phyloP scores from a whole-genome alignment of 177 flowering plant species.

The Tripterygium wilfordii region DNA sequence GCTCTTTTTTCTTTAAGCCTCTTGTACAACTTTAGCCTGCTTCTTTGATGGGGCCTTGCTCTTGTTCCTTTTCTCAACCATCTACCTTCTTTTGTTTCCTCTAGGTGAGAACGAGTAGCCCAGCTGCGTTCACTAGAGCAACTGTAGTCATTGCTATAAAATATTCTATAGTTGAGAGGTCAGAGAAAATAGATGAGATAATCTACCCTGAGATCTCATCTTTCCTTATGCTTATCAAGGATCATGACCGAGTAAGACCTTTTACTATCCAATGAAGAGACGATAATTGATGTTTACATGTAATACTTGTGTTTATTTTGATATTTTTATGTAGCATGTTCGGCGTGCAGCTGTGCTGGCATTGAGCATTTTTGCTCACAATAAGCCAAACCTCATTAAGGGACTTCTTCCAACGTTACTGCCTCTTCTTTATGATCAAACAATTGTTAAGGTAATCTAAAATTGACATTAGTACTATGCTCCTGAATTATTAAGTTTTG shows the following conservation, averaged over 20 bases:
- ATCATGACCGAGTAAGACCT: conserved; percentile 78
- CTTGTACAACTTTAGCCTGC: too few relatives aligned
- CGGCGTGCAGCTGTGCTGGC: conserved; percentile 98
- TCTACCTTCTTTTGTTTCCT: background rate
- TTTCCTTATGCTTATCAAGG: conserved; percentile 90
- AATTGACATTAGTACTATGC: background rate
- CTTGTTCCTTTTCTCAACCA: background rate
- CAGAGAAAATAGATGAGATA: conserved; percentile 91
- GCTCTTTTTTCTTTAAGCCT: too few relatives aligned
- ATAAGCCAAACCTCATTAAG: conserved; percentile 93
- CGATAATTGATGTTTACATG: background rate
- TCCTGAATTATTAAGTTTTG: too few relatives aligned
- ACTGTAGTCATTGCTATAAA: conserved; percentile 93
- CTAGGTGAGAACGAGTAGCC: conserved; percentile 72
- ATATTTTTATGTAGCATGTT: conserved; percentile 72
- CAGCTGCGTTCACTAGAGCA: conserved; percentile 93
- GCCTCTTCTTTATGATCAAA: conserved; percentile 98
- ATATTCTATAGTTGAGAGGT: conserved; percentile 96
- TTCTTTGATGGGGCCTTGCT: background rate
- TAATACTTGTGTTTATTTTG: background rate
- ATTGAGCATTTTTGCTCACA: conserved; percentile 95
- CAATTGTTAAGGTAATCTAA: conserved; percentile 76
- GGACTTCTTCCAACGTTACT: conserved; percentile 84
- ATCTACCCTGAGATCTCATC: conserved; percentile 87
- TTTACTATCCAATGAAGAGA: background rate